phyloP scores from a whole-genome alignment of 495 filamentous ascomycete species.

The Podospora fimiseda region DNA sequence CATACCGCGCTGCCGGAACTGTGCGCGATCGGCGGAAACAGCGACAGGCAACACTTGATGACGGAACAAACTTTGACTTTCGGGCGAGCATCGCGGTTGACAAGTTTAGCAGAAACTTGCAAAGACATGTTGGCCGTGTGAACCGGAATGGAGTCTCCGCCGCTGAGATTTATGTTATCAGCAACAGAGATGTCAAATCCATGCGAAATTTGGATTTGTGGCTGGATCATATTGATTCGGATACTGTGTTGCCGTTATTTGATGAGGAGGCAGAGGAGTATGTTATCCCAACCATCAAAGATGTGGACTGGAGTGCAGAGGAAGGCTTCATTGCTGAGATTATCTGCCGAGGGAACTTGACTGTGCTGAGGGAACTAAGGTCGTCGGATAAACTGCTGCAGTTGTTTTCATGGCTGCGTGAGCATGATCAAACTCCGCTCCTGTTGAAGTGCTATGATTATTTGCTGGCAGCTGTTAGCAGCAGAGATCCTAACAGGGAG shows the following conservation, averaged over 20 bases:
- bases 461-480: conserved; percentile 12
- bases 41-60: conserved; percentile 35
- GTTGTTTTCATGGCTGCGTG: conserved; percentile 29
- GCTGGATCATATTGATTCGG: conserved; percentile 42
- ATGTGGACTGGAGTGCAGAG: conserved; percentile 28
- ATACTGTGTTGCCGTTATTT: conserved; percentile 40
- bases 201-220: conserved; percentile 43
- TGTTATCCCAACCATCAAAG: conserved; percentile 26
- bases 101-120: conserved; percentile 39
- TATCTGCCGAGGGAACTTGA: conserved; percentile 23
- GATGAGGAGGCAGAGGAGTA: conserved; percentile 35
- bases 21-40: conserved; percentile 28
- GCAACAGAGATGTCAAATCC: conserved; percentile 43
- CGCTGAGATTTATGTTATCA: conserved; percentile 49
- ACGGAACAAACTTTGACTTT: conserved; percentile 35
- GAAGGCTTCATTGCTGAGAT: conserved; percentile 24
- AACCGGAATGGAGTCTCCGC: conserved; percentile 33
- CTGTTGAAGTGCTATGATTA: conserved; percentile 20
- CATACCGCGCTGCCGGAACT: conserved; percentile 28
- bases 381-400: conserved; percentile 11
- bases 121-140: conserved; percentile 38
- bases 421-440: conserved; percentile 23
- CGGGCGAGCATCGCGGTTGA: conserved; percentile 40
- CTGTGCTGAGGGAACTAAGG: conserved; percentile 19
- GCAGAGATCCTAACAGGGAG: not conserved